Evolutionary conservation across 805 yeast genomes (phyloP).

Genomic region (Dipodascopsis uninucleata): DNA sequence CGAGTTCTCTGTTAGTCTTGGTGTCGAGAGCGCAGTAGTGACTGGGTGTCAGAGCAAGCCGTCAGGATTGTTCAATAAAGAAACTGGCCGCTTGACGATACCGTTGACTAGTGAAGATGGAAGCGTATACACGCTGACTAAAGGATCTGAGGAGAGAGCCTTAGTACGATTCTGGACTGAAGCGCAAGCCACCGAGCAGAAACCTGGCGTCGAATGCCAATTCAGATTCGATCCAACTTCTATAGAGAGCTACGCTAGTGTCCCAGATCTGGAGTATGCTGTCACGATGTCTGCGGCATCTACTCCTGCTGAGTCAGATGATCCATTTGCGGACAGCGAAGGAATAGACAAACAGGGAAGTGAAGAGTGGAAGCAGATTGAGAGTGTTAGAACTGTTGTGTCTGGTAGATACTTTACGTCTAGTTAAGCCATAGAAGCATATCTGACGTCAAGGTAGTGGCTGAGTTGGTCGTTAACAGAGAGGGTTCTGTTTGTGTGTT

Average conservation of each 20-base stretch:
- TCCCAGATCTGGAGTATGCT: slow-evolving; percentile 17
- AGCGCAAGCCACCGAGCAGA: slow-evolving; percentile 65
- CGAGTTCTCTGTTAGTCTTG: slow-evolving; percentile 60
- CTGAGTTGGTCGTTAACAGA: no score
- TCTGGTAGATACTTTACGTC: slow-evolving; percentile 26
- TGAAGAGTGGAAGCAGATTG: slow-evolving; percentile 21
- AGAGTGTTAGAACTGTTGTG: slow-evolving; percentile 21
- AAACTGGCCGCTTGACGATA: slow-evolving; percentile 85
- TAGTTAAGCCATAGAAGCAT: no score
- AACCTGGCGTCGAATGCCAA: slow-evolving; percentile 60
- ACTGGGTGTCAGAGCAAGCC: slow-evolving; percentile 85
- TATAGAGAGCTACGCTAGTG: slow-evolving; percentile 5
- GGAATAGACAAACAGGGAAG: no score
- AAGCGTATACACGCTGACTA: slow-evolving; percentile 41
- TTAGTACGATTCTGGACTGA: slow-evolving; percentile 84
- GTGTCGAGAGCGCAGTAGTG: slow-evolving; percentile 54
- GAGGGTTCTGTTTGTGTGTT: no score
- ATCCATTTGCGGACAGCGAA: slow-evolving; percentile 30
- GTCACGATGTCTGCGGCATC: slow-evolving; percentile 4
- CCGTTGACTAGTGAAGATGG: slow-evolving; percentile 44
- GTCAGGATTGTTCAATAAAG: slow-evolving; percentile 84
- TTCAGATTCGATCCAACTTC: slow-evolving; percentile 27
- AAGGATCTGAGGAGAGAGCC: slow-evolving; percentile 56
- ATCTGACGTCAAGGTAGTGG: no score
- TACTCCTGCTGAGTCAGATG: slow-evolving; percentile 18